These are phyloP conservation scores for Aspergillus sp. DNA, from an alignment of 2,329 filamentous ascomycete species.

Conservation along the genomic window DNA sequence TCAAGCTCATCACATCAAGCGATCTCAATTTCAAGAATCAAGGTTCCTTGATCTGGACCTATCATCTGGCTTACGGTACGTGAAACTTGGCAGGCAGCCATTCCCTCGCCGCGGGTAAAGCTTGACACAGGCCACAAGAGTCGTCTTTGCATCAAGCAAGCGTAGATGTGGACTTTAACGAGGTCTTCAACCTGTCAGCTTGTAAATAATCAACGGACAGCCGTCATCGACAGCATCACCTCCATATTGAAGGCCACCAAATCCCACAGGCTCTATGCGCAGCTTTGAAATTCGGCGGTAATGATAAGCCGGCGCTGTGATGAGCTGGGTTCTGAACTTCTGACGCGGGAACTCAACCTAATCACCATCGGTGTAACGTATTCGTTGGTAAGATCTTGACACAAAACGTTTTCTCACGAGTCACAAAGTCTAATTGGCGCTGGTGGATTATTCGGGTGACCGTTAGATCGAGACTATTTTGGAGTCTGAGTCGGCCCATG, in stretches of 20 bases:
- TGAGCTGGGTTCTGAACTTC: neutral
- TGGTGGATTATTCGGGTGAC: slow-evolving; percentile 12
- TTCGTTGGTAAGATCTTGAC: slow-evolving; percentile 16
- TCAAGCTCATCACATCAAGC: neutral
- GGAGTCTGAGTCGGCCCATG: neutral
- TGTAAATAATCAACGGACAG: neutral
- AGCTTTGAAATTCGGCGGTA: neutral
- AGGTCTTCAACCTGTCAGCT: neutral
- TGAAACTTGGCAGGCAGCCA: neutral
- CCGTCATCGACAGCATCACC: neutral
- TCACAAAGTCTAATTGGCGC: slow-evolving; percentile 16
- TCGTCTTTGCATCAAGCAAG: neutral
- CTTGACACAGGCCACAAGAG: neutral
- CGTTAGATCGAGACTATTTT: slow-evolving; percentile 19
- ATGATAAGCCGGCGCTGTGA: neutral
- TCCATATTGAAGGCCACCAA: neutral
- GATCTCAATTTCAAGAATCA: neutral
- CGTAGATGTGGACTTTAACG: neutral
- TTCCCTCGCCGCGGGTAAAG: neutral
- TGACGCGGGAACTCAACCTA: slow-evolving; percentile 3
- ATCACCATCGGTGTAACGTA: slow-evolving; percentile 4
- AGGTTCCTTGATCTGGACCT: slow-evolving; percentile 9
- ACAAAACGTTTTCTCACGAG: slow-evolving; percentile 16
- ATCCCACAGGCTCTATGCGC: neutral
- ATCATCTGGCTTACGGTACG: neutral